A percentile compares a stretch with the other conserved stretches of the same genome.
phyloP scores from a whole-genome alignment of 176 grass and related monocot genomes.

The sorghum (Sorghum bicolor) region Sorghum_bicolor_NCBIv3 NC_012870.2:65592001-65592500 shows the following conservation, averaged over 20 bases:
- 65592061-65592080: background rate
- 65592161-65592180: background rate
- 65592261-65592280: background rate
- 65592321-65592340: background rate
- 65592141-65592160: background rate
- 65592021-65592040: slow-evolving; percentile 10
- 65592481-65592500: slow-evolving; percentile 80
- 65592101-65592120: background rate
- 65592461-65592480: slow-evolving; percentile 62
- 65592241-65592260: slow-evolving; percentile 1
- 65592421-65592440: background rate
- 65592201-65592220: background rate
- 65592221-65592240: background rate
- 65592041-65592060: background rate
- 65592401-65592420: background rate
- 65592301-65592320: background rate
- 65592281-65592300: background rate
- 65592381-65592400: background rate
- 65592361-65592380: background rate
- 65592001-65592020: background rate
- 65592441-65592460: slow-evolving; percentile 20
- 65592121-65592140: slow-evolving; percentile 6
- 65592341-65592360: background rate
- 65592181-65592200: background rate
- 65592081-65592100: background rate